Percentiles rank a stretch among this genome's conserved stretches.
Conservation (phyloP, 2,329 filamentous ascomycete genomes). For the Chrysoporthe cubensis region DNA sequence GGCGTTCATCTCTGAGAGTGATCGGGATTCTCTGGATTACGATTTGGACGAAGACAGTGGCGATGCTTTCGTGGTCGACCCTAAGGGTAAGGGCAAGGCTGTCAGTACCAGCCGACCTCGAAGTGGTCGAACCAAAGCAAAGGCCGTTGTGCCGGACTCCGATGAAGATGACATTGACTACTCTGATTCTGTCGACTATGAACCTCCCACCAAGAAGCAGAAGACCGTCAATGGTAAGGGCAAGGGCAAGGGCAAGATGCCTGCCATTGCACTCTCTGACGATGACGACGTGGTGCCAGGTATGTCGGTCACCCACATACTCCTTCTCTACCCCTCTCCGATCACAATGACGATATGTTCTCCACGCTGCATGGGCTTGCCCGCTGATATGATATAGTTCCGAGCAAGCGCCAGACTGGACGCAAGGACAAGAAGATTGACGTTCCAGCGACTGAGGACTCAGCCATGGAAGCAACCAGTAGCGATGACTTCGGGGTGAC, state of each 20-base stretch:
- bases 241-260: slow-evolving; percentile 19
- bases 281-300: slow-evolving; percentile 9
- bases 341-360: neutral
- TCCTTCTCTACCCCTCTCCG: neutral
- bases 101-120: slow-evolving; percentile 4
- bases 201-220: slow-evolving; percentile 24
- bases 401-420: neutral
- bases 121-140: slow-evolving; percentile 10
- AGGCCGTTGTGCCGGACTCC: slow-evolving; percentile 11
- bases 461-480: slow-evolving; percentile 7
- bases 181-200: slow-evolving; percentile 17
- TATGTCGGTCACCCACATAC: slow-evolving; percentile 5
- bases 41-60: slow-evolving; percentile 15
- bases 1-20: slow-evolving; percentile 20
- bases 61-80: slow-evolving; percentile 15
- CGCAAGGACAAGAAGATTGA: slow-evolving; percentile 7
- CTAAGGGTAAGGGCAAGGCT: slow-evolving; percentile 29
- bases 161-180: slow-evolving; percentile 34
- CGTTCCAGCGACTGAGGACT: neutral
- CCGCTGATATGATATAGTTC: slow-evolving; percentile 7
- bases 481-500: slow-evolving; percentile 10
- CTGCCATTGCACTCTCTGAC: slow-evolving; percentile 2
- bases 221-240: slow-evolving; percentile 17
- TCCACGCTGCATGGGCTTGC: neutral
- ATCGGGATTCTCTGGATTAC: slow-evolving; percentile 35